Evolutionary conservation across 208 protist genomes (phyloP).

Genomic region (Trypanosomatidae sp.): DNA sequence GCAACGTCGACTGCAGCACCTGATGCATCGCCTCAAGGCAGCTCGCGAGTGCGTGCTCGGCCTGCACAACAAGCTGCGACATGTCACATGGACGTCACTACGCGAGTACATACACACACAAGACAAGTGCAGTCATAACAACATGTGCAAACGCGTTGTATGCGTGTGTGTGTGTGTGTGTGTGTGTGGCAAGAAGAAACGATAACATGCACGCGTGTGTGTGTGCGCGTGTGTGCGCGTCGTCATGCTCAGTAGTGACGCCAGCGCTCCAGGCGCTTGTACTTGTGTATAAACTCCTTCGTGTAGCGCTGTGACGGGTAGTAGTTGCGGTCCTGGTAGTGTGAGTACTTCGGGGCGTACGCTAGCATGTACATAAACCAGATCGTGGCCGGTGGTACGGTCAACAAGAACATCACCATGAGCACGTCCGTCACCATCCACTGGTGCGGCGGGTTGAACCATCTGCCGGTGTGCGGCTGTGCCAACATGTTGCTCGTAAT

Average conservation of each 20-base stretch:
- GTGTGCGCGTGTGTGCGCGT: background rate
- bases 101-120: background rate
- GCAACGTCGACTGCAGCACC: conserved; percentile 17
- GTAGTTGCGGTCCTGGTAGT: conserved; percentile 88
- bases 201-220: background rate
- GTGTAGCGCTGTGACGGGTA: conserved; percentile 82
- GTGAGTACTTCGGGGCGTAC: conserved; percentile 86
- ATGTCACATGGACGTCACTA: conserved; percentile 9
- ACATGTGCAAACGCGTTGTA: background rate
- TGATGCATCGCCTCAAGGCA: conserved; percentile 46
- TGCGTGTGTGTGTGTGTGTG: background rate
- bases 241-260: conserved; percentile 60
- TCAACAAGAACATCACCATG: conserved; percentile 68
- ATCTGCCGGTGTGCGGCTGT: conserved; percentile 73
- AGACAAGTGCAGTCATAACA: background rate
- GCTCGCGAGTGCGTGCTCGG: conserved; percentile 36
- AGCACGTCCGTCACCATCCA: conserved; percentile 87
- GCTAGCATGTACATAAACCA: conserved; percentile 70
- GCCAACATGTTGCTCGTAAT: conserved; percentile 85
- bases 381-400: conserved; percentile 72
- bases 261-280: conserved; percentile 84
- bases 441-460: conserved; percentile 88
- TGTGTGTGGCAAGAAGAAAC: background rate
- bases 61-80: conserved; percentile 43
- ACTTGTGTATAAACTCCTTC: conserved; percentile 88